Evolutionary conservation across 1,284 basidiomycete genomes (phyloP), one percentile per base, ranked within the genome.

Genomic region (Wolfiporia cocos): DNA sequence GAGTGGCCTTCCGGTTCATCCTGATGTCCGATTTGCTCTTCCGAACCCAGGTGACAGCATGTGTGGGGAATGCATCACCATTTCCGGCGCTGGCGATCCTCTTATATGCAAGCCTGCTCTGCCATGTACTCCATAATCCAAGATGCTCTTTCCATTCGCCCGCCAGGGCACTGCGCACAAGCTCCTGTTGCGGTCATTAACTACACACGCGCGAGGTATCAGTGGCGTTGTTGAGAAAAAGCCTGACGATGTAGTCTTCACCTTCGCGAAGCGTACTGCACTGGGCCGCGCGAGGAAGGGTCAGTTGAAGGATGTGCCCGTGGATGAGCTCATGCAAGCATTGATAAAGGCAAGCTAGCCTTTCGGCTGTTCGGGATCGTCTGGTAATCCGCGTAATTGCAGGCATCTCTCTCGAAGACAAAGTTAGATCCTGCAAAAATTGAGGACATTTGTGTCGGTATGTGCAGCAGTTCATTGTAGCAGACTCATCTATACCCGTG

Each of bases 181-280:
- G 28, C 15, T 30, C 44, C 10, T 40, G 7, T 39, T 34, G 39
- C 69, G 75, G 39, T 63, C 71, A 24, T 69, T 70, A 6, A 76
- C 75, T 32, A 73, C 74, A 2, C 61, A 62, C 14, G 56, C 65
- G 17, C 67, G 63, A 24, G 78, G 78, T n/a, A 51, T 58, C 5
- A 28, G 54, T 10, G 57, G 54, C 15, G 48, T 67, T 41, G 65
- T 86, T n/a, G 68, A 79, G 57, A 86, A 82, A 71, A 78, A 71
- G 46, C 76, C 81, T 0, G 75, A 88, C 50, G 88, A 92, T 62
- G 83, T 92, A 7, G 91, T 93, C 52, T 81, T 94, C 44, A 92
- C 89, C 1, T 88, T 89, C 54, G 83, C 86, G 17, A 82, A 86
- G 52, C 78, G 90, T 23, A 90, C 86, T 6, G 79, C 87, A 11